These are phyloP conservation scores for Venturia carpophila DNA, from an alignment of 2,329 filamentous ascomycete genomes.

Conservation along the genomic window DNA sequence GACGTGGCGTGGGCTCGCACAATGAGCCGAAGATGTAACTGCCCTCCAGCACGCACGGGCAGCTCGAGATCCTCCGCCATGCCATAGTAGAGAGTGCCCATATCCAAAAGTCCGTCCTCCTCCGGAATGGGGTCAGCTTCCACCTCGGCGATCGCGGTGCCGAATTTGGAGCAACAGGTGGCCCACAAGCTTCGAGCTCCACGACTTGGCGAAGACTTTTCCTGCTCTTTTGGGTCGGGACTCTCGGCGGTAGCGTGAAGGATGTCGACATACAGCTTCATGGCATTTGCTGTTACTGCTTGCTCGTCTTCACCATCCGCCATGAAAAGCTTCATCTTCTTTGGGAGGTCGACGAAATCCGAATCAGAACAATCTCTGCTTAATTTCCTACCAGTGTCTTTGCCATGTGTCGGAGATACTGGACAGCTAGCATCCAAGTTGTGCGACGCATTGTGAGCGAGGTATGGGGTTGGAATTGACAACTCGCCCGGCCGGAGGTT, in stretches of 20 bases:
- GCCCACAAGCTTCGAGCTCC: slow-evolving; percentile 5
- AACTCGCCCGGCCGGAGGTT: slow-evolving; percentile 8
- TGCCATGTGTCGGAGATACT: neutral
- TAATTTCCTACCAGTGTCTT: neutral
- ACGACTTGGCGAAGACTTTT: neutral
- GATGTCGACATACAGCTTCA: slow-evolving; percentile 2
- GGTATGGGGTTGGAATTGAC: slow-evolving; percentile 14
- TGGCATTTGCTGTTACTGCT: neutral
- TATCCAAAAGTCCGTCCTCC: slow-evolving; percentile 3
- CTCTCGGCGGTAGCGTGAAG: neutral
- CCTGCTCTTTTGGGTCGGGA: slow-evolving; percentile 6
- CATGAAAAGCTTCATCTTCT: neutral
- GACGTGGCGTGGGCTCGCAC: slow-evolving; percentile 8
- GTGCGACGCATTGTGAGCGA: neutral
- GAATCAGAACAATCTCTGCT: neutral
- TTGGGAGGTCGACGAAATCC: neutral
- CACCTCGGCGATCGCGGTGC: slow-evolving; percentile 1
- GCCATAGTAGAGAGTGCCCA: neutral
- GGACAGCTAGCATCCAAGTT: neutral
- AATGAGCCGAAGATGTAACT: neutral
- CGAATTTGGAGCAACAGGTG: neutral
- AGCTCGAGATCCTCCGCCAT: slow-evolving; percentile 12
- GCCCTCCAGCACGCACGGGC: neutral
- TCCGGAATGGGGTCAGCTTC: neutral
- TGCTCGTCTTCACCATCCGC: slow-evolving; percentile 3